phyloP scores from a whole-genome alignment of 2,329 filamentous ascomycete species.

The Microdochium nivale region DNA sequence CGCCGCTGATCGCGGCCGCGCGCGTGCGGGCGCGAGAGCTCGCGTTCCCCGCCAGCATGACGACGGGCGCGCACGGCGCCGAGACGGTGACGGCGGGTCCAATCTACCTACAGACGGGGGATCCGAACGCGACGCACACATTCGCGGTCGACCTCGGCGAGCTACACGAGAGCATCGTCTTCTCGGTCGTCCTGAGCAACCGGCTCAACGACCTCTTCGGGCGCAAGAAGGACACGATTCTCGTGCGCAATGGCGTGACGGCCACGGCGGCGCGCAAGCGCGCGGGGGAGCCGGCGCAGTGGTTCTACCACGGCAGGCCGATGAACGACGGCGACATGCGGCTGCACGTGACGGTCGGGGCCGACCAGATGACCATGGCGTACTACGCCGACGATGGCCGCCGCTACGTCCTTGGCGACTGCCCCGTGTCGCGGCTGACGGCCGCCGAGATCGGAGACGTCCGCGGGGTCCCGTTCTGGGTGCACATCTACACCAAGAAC shows the following conservation, averaged over 20 bases:
- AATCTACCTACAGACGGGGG: slow-evolving; percentile 2
- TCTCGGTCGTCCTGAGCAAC: slow-evolving; percentile 5
- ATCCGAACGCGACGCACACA: neutral
- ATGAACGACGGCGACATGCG: slow-evolving; percentile 8
- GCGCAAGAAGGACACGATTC: slow-evolving; percentile 1
- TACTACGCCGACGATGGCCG: slow-evolving; percentile 2
- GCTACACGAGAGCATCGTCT: slow-evolving; percentile 3
- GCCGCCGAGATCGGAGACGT: slow-evolving; percentile 4
- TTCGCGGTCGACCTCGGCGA: slow-evolving; percentile 5
- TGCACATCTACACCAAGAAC: slow-evolving; percentile 3
- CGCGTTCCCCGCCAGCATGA: slow-evolving; percentile 1
- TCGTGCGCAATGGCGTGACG: slow-evolving; percentile 7
- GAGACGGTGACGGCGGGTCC: slow-evolving; percentile 1
- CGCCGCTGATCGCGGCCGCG: slow-evolving; percentile 2
- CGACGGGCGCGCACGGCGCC: neutral
- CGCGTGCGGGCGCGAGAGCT: slow-evolving; percentile 2
- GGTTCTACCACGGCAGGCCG: slow-evolving; percentile 7
- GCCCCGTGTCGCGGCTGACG: slow-evolving; percentile 5
- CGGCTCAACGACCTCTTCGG: slow-evolving; percentile 2
- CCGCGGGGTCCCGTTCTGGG: slow-evolving; percentile 3
- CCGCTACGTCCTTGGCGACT: slow-evolving; percentile 6
- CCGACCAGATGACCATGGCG: slow-evolving; percentile 6
- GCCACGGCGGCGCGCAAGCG: slow-evolving; percentile 4
- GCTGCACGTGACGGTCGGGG: slow-evolving; percentile 4
- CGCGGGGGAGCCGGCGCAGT: slow-evolving; percentile 1